Percentiles rank a stretch among this genome's conserved stretches.
phyloP scores from a whole-genome alignment of 1,139 yeast species.

The Arxiozyma slooffiae region DNA sequence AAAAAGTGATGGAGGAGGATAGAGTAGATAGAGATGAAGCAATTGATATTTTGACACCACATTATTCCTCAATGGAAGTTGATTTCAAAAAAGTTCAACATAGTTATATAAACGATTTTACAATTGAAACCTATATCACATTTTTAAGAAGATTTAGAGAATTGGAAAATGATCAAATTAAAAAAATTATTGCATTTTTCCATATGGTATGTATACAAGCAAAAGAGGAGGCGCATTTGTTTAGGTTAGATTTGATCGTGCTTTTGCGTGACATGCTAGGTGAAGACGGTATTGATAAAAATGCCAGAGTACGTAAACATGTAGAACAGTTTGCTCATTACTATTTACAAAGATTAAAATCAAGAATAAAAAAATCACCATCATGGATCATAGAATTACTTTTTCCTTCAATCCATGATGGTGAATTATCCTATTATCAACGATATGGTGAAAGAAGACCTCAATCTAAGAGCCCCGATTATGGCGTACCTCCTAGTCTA shows the following conservation, averaged over 20 bases:
- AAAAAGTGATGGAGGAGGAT: constrained; percentile 39
- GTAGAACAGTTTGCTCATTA: constrained; percentile 58
- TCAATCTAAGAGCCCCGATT: constrained; percentile 5
- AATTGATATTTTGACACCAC: constrained; percentile 27
- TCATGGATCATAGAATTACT: constrained; percentile 56
- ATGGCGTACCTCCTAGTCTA: constrained; percentile 19
- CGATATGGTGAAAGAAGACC: constrained; percentile 38
- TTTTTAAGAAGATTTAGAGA: constrained; percentile 48
- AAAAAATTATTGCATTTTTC: constrained; percentile 57
- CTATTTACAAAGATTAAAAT: constrained; percentile 55
- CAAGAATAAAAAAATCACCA: constrained; percentile 43
- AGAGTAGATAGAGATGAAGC: constrained; percentile 37
- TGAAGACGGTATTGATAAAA: constrained; percentile 29
- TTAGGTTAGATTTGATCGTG: constrained; percentile 67
- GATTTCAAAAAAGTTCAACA: constrained; percentile 41
- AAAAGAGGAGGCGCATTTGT: constrained; percentile 52
- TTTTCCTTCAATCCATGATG: constrained; percentile 51
- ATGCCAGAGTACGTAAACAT: constrained; percentile 40
- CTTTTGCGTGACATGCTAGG: constrained; percentile 40
- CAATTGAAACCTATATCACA: constrained; percentile 32
- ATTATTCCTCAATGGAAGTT: constrained; percentile 31
- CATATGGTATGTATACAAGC: constrained; percentile 61
- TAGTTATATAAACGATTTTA: constrained; percentile 33
- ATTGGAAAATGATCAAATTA: constrained; percentile 49
- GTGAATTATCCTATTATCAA: constrained; percentile 35